Base-by-base conservation (phyloP, 495 filamentous ascomycete genomes). In the Daldinia decipiens region DNA sequence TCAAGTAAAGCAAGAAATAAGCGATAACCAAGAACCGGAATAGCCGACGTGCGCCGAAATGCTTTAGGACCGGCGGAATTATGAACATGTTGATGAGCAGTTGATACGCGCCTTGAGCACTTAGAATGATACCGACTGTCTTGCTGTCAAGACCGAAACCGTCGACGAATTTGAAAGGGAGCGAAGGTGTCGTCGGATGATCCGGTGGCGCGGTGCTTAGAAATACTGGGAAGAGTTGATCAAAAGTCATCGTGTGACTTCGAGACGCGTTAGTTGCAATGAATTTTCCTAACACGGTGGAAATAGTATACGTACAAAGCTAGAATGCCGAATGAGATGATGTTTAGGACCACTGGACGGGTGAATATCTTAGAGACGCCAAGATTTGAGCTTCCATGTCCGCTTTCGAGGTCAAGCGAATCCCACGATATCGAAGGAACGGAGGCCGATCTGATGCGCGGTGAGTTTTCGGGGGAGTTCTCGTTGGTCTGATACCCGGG, bases 221-320 rank as follows among this genome's bases (percentile, higher is more conserved):
- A 67, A 98, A 92, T 4, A 98, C 92, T 0, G 95, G 96, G 70
- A 98, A 88, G 34, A 98, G 83, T 76, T 97, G 91, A 82, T 99
- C 95, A 72, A 97, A 97, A 0, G 93, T 93, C 76, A 99, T 97
- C 56, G 94, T 97, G 80, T 85, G 82, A 79, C 85, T 87, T 56
- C 5, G 24, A 11, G 17, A 5, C 26, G 32, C 3, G 65, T 72
- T 67, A 75, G 72, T 77, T 6, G 76, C 60, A 27, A n/a, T 2
- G 4, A 38, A 40, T 11, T 32, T 15, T 11, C 59, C 11, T 45
- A 34, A 68, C 7, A 31, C 17, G 13, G 31, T 9, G 5, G 17
- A 4, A 12, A 26, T n/a, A 12, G 54, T 59, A 19, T 26, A 91
- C 93, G 88, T 87, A 97, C 92, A 97, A 98, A 67, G 95, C 95